These are phyloP conservation scores for Botryobasidium botryosum DNA, from an alignment of 768 basidiomycete species.

Conservation along the genomic window DNA sequence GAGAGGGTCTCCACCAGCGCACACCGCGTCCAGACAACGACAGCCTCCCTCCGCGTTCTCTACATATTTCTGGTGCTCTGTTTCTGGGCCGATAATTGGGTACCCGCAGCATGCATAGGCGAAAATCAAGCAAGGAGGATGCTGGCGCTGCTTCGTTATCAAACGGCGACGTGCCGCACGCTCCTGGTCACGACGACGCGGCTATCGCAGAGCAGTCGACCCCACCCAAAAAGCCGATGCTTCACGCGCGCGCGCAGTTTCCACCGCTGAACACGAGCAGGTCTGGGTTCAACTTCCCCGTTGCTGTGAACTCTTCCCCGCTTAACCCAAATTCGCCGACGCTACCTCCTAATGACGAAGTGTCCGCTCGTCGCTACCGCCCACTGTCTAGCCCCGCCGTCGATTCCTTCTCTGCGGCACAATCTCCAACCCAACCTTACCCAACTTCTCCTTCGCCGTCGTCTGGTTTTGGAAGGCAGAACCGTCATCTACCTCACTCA, in stretches of 20 bases:
- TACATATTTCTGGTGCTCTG: too few species aligned
- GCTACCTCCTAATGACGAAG: neutral
- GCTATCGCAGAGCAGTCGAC: neutral
- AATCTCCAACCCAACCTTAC: neutral
- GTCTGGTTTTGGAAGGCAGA: neutral
- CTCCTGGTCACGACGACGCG: neutral
- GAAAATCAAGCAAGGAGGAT: constrained; percentile 1
- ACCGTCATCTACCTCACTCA: constrained; percentile 7
- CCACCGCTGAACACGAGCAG: constrained; percentile 2
- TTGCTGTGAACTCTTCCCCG: neutral
- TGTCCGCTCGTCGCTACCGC: neutral
- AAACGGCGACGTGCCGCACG: neutral
- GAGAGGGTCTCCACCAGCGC: neutral
- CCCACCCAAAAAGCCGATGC: neutral
- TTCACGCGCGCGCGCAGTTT: neutral
- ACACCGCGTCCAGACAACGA: neutral
- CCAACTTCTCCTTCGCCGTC: neutral
- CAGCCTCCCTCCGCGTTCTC: too few species aligned
- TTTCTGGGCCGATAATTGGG: too few species aligned
- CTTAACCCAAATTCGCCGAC: neutral
- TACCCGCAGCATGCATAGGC: neutral
- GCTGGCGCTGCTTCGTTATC: neutral
- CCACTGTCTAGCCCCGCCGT: constrained; percentile 4
- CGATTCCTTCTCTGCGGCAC: neutral
- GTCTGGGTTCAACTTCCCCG: constrained; percentile 3